These are phyloP conservation scores for Ashbya aceris DNA, from an alignment of 1,139 yeast genomes.

Conservation along the genomic window DNA sequence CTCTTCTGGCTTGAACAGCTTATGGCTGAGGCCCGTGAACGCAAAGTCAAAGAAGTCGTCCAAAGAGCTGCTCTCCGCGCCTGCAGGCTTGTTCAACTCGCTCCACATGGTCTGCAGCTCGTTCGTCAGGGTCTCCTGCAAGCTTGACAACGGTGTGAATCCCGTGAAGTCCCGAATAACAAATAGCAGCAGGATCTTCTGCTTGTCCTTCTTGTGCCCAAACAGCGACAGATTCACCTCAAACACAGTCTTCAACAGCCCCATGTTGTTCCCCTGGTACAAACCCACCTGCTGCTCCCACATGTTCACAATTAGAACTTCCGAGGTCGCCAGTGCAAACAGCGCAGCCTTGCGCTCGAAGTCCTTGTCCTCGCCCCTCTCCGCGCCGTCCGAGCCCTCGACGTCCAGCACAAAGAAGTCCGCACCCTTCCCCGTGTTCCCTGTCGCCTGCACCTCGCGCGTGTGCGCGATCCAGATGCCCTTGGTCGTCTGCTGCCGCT, in stretches of 20 bases:
- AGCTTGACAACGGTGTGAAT: conserved; percentile 67
- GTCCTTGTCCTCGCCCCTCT: conserved; percentile 96
- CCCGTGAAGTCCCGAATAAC: conserved; percentile 92
- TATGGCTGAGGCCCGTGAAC: conserved; percentile 79
- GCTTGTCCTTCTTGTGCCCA: conserved; percentile 31
- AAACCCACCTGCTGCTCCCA: conserved; percentile 98
- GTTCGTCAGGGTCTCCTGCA: conserved; percentile 55
- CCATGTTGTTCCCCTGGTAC: conserved; percentile 98
- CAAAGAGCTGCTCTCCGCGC: conserved; percentile 43
- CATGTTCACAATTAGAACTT: conserved; percentile 79
- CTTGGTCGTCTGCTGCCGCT: conserved; percentile 81
- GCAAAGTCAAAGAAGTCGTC: conserved; percentile 77
- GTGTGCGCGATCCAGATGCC: conserved; percentile 90
- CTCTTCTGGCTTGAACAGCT: conserved; percentile 66
- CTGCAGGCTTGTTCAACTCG: conserved; percentile 61
- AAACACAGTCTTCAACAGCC: conserved; percentile 84
- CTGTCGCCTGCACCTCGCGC: conserved; percentile 31
- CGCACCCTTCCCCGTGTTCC: conserved; percentile 7
- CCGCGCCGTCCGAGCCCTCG: conserved; percentile 97
- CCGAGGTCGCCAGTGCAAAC: conserved; percentile 88
- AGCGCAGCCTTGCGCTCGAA: conserved; percentile 94
- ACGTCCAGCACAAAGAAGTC: conserved; percentile 85
- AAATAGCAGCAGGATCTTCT: conserved; percentile 70
- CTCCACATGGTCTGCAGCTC: conserved; percentile 79
- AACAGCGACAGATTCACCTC: conserved; percentile 87